Percentiles rank a stretch among this genome's conserved stretches.
Evolutionary conservation across 352 stramenopile genomes (phyloP).

Genomic region (Stramenopiles sp.): DNA sequence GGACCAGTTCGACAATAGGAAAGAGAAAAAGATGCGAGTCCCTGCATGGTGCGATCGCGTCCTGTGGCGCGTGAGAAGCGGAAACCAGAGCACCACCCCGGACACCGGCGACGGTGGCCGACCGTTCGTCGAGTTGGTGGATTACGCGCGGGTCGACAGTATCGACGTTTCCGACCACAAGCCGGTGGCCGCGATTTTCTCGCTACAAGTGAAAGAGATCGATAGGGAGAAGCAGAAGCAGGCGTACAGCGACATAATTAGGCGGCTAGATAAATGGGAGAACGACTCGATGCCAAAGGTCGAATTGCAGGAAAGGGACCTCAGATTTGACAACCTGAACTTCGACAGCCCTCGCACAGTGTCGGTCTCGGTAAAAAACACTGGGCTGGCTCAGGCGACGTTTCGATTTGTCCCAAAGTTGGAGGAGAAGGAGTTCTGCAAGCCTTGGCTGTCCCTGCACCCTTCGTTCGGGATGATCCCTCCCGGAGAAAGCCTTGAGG

Average conservation of each 20-base stretch:
- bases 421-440: constrained; percentile 49
- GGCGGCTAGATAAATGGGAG: constrained; percentile 80
- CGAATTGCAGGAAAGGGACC: constrained; percentile 35
- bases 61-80: constrained; percentile 35
- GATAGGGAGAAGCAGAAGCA: constrained; percentile 60
- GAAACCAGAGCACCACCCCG: not conserved
- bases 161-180: constrained; percentile 95
- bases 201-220: constrained; percentile 72
- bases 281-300: constrained; percentile 85
- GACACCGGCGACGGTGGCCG: constrained; percentile 27
- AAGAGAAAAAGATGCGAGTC: constrained; percentile 94
- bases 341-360: constrained; percentile 41
- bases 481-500: constrained; percentile 45
- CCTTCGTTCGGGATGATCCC: constrained; percentile 66
- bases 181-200: constrained; percentile 75
- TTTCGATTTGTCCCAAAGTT: constrained; percentile 75
- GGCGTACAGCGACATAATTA: constrained; percentile 76
- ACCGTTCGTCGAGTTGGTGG: constrained; percentile 35
- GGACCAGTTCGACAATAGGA: constrained; percentile 80
- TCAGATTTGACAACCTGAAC: constrained; percentile 39
- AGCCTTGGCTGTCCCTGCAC: constrained; percentile 62
- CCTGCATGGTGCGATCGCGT: constrained; percentile 86
- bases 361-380: constrained; percentile 59
- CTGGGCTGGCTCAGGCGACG: constrained; percentile 70
- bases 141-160: constrained; percentile 64